Conservation (phyloP, 2,329 filamentous ascomycete genomes). For the Talaromyces sp. region DNA sequence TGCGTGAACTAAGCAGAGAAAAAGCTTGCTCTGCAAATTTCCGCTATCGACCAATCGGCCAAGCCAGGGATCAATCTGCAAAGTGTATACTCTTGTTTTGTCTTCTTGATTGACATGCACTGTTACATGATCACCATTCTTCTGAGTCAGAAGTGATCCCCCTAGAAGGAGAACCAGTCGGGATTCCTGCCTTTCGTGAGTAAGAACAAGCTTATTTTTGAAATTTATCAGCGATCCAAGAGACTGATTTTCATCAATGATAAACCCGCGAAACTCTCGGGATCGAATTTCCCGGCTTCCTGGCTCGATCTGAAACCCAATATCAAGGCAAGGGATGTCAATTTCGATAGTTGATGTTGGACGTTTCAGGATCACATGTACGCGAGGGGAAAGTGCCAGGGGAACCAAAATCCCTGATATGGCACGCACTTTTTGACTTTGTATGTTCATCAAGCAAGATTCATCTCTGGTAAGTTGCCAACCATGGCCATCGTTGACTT, state of each 20-base stretch:
- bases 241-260: background rate
- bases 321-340: background rate
- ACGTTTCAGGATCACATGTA: background rate
- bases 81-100: conserved; percentile 35
- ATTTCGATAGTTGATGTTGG: background rate
- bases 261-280: background rate
- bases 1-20: conserved; percentile 41
- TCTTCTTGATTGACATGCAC: conserved; percentile 17
- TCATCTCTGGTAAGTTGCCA: background rate
- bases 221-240: background rate
- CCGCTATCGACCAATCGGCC: conserved; percentile 48
- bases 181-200: background rate
- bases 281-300: background rate
- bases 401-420: background rate
- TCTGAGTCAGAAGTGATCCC: background rate
- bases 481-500: background rate
- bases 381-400: background rate
- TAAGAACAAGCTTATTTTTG: background rate
- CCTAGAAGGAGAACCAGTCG: background rate
- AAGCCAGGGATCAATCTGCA: conserved; percentile 48
- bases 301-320: background rate
- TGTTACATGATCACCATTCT: background rate
- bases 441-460: background rate
- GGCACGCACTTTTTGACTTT: background rate
- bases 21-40: conserved; percentile 48